phyloP scores from a whole-genome alignment of 257 asterid species.

The Dorcoceras hygrometricum region DNA sequence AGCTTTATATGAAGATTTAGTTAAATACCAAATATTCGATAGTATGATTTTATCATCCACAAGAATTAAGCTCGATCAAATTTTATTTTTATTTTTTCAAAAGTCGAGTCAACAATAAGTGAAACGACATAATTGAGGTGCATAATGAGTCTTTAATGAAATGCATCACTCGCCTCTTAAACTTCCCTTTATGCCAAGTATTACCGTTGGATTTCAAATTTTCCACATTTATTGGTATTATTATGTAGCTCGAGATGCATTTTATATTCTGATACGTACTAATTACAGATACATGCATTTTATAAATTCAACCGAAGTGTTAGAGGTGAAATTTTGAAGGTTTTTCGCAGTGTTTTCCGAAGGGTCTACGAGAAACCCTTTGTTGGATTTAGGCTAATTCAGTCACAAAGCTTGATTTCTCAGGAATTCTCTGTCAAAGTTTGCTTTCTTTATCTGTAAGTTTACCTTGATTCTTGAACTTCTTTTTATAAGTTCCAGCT shows the following conservation, averaged over 20 bases:
- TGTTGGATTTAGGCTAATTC: not conserved
- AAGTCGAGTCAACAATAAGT: not conserved
- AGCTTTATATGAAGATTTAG: too few species aligned
- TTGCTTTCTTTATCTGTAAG: slow-evolving; percentile 24
- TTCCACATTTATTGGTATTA: slow-evolving; percentile 3
- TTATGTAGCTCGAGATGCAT: not conserved
- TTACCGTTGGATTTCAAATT: slow-evolving; percentile 38
- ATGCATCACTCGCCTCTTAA: slow-evolving; percentile 17
- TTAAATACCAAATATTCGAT: too few species aligned
- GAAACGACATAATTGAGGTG: not conserved
- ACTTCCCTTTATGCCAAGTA: slow-evolving; percentile 5
- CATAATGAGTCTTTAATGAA: slow-evolving; percentile 27
- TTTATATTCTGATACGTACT: slow-evolving; percentile 2
- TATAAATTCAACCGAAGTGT: not conserved
- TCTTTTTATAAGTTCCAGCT: not conserved
- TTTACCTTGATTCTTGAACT: not conserved
- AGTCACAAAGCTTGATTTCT: slow-evolving; percentile 15
- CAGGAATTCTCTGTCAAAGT: not conserved
- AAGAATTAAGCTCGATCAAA: too few species aligned
- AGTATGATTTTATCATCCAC: too few species aligned
- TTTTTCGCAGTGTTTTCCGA: slow-evolving; percentile 3
- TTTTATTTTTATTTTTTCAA: too few species aligned
- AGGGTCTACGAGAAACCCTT: slow-evolving; percentile 15
- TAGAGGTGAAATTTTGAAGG: not conserved
- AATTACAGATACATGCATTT: not conserved